These are phyloP conservation scores for Geranium brycei DNA, from an alignment of 345 rosid species.

Conservation along the genomic window DNA sequence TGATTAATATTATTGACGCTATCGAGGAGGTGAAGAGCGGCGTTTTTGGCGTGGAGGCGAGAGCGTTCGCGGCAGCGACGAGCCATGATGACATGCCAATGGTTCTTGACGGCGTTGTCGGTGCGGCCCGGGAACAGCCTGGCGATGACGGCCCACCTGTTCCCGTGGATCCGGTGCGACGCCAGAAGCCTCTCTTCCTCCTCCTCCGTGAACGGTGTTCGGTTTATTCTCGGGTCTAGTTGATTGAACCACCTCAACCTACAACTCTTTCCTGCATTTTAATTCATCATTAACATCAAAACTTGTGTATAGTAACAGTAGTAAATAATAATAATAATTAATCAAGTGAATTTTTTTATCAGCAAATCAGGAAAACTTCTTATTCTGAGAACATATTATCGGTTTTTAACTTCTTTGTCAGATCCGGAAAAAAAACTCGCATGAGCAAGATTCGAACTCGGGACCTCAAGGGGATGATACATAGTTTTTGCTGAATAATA, in stretches of 20 bases:
- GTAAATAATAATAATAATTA: too few species aligned
- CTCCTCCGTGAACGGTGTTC: conserved; percentile 63
- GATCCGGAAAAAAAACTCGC: too few species aligned
- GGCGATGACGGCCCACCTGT: conserved; percentile 66
- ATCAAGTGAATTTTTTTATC: too few species aligned
- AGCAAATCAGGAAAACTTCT: too few species aligned
- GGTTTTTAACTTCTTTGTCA: too few species aligned
- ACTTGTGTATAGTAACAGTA: too few species aligned
- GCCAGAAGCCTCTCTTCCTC: conserved; percentile 64
- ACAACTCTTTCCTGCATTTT: conserved; percentile 53
- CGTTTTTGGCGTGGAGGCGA: conserved; percentile 15
- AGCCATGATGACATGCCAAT: conserved; percentile 84
- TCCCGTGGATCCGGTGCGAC: conserved; percentile 63
- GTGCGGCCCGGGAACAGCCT: conserved; percentile 68
- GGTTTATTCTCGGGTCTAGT: conserved; percentile 62
- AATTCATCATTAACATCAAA: too few species aligned
- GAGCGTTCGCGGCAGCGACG: conserved; percentile 39
- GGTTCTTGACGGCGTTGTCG: conserved; percentile 81
- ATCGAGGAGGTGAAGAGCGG: conserved; percentile 1
- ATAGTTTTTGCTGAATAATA: too few species aligned
- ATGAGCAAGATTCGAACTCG: too few species aligned
- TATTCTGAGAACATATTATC: too few species aligned
- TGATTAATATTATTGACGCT: too few species aligned
- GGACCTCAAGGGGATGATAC: too few species aligned
- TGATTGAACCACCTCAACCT: conserved; percentile 86